These are phyloP conservation scores for Globisporangium cylindrosporum DNA, from an alignment of 352 stramenopile species.

Conservation along the genomic window DNA sequence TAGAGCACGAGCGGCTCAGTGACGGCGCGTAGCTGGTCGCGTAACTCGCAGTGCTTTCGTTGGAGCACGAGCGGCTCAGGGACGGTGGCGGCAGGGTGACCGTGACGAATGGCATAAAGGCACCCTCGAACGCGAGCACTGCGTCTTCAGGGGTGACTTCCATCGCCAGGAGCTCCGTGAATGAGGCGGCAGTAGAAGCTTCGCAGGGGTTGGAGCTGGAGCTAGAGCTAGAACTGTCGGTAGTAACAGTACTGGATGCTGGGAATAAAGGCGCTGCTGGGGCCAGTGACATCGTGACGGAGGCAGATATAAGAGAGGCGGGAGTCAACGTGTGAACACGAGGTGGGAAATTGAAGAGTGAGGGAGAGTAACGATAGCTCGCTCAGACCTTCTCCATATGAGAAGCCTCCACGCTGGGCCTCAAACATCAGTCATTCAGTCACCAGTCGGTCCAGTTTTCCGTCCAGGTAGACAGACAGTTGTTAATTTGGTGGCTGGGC, in stretches of 20 bases:
- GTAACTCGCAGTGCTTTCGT: constrained; percentile 3
- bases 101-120: constrained; percentile 9
- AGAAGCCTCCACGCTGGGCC: background rate
- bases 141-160: background rate
- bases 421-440: background rate
- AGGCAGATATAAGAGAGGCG: background rate
- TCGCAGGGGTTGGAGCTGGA: background rate
- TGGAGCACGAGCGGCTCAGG: constrained; percentile 2
- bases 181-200: background rate
- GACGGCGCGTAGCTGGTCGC: background rate
- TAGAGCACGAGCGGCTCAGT: background rate
- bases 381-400: background rate
- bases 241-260: background rate
- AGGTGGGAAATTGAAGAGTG: constrained; percentile 14
- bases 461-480: background rate
- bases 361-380: background rate
- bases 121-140: constrained; percentile 6
- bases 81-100: background rate
- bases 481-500: background rate
- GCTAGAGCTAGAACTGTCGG: background rate
- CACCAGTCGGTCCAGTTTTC: background rate
- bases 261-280: constrained; percentile 14
- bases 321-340: constrained; percentile 16
- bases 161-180: constrained; percentile 6
- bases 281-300: constrained; percentile 15